A percentile compares a stretch with the other conserved stretches of the same genome.
These are phyloP conservation scores for Begonia loranthoides DNA, from an alignment of 306 rosid genomes.

Conservation along the genomic window DNA sequence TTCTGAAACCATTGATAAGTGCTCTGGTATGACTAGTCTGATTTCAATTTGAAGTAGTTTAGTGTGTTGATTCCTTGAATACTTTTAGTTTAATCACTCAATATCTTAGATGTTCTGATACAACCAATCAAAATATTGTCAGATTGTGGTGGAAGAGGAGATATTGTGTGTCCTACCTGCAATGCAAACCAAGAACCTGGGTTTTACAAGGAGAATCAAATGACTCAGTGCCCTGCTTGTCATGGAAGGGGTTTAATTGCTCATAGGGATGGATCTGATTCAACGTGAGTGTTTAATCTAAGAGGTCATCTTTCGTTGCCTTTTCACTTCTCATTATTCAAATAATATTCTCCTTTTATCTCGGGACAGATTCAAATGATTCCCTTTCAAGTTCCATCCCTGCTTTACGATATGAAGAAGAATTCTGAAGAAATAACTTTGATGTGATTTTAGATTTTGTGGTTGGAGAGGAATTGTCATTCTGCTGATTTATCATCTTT, in stretches of 20 bases:
- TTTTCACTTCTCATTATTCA: background rate
- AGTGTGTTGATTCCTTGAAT: background rate
- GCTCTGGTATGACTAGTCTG: slow-evolving; percentile 44
- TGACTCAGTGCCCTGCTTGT: slow-evolving; percentile 63
- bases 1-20: slow-evolving; percentile 68
- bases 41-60: background rate
- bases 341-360: background rate
- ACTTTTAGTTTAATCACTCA: background rate
- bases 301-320: background rate
- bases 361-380: no score
- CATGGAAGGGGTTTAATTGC: slow-evolving; percentile 93
- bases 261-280: slow-evolving; percentile 91
- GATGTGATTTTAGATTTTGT: no score
- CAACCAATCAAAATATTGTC: slow-evolving; percentile 17
- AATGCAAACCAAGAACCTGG: slow-evolving; percentile 77
- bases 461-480: no score
- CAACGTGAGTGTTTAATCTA: slow-evolving; percentile 38
- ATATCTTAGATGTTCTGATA: slow-evolving; percentile 5
- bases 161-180: slow-evolving; percentile 40
- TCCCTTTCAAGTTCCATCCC: no score
- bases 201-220: slow-evolving; percentile 59
- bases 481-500: background rate
- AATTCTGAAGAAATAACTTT: no score
- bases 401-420: no score
- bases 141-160: slow-evolving; percentile 80